These are phyloP conservation scores for Globisporangium recalcitrans DNA, from an alignment of 352 stramenopile species.

Conservation along the genomic window DNA sequence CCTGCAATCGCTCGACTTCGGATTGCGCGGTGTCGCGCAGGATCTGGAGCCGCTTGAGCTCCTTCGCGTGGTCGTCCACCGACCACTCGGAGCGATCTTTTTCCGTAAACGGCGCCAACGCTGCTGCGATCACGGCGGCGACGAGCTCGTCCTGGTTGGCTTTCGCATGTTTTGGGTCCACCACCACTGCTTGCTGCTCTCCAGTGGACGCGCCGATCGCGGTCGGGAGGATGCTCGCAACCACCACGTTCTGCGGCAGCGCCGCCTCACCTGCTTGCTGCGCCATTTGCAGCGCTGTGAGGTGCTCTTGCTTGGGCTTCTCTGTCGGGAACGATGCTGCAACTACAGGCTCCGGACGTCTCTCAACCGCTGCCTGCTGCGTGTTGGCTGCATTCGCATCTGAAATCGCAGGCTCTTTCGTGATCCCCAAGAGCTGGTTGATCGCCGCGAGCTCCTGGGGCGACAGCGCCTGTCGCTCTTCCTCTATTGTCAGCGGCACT, in stretches of 20 bases:
- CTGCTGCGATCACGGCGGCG: constrained; percentile 12
- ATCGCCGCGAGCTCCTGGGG: constrained; percentile 14
- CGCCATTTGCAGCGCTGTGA: constrained; percentile 2
- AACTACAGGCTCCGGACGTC: neutral
- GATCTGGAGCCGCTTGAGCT: constrained; percentile 32
- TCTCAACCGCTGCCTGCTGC: neutral
- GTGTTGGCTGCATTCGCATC: neutral
- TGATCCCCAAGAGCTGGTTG: constrained; percentile 11
- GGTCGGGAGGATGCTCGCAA: neutral
- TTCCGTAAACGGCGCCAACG: constrained; percentile 12
- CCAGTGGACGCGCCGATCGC: neutral
- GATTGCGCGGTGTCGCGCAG: constrained; percentile 33
- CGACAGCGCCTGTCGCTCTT: neutral
- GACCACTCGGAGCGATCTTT: constrained; percentile 17
- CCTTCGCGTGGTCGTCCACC: constrained; percentile 17
- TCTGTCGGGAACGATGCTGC: neutral
- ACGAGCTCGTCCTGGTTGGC: constrained; percentile 13
- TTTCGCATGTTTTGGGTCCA: neutral
- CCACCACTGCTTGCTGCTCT: neutral
- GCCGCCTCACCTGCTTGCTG: constrained; percentile 1
- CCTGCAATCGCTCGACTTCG: constrained; percentile 30
- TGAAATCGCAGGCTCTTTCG: neutral
- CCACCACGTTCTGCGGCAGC: neutral
- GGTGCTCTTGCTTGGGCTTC: neutral
- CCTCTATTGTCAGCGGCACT: neutral